These are phyloP conservation scores for Pseudogymnoascus sp. DNA, from an alignment of 2,329 filamentous ascomycete genomes.

Conservation along the genomic window DNA sequence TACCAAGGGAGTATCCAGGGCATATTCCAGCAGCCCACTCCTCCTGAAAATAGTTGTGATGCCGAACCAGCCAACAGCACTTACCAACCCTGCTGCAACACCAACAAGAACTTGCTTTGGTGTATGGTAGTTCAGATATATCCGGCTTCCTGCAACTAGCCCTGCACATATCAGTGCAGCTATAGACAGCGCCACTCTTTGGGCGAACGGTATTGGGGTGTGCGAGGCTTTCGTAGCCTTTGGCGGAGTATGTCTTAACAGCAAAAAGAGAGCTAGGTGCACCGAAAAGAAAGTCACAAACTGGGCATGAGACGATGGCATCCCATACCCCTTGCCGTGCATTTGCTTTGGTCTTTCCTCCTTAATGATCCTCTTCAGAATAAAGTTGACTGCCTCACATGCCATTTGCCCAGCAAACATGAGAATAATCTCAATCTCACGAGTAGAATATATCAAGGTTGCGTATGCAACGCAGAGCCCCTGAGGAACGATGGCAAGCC, in stretches of 20 bases:
- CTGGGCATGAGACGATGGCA: conserved; percentile 93
- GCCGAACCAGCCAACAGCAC: conserved; percentile 72
- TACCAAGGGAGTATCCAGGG: conserved; percentile 56
- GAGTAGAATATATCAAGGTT: conserved; percentile 82
- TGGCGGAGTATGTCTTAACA: conserved; percentile 66
- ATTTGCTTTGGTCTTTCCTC: conserved; percentile 79
- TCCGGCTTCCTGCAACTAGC: conserved; percentile 70
- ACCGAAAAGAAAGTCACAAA: conserved; percentile 89
- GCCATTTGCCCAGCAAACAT: conserved; percentile 88
- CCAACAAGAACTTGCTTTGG: conserved; percentile 80
- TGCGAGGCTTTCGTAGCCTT: conserved; percentile 28
- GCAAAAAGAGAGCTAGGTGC: conserved; percentile 75
- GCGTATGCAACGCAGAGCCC: conserved; percentile 84
- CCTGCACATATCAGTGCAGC: conserved; percentile 55
- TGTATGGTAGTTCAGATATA: conserved; percentile 93
- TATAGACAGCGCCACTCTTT: conserved; percentile 49
- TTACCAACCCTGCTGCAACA: conserved; percentile 59
- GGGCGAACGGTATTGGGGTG: conserved; percentile 51
- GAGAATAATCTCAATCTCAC: conserved; percentile 80
- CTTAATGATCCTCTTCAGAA: conserved; percentile 82
- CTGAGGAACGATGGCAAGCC: conserved; percentile 89
- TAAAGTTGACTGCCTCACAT: conserved; percentile 87
- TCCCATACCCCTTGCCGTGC: conserved; percentile 91
- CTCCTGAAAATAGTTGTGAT: conserved; percentile 60
- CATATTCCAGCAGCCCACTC: conserved; percentile 65